Evolutionary conservation across 768 basidiomycete species (phyloP).

Genomic region (Auriscalpium vulgare): DNA sequence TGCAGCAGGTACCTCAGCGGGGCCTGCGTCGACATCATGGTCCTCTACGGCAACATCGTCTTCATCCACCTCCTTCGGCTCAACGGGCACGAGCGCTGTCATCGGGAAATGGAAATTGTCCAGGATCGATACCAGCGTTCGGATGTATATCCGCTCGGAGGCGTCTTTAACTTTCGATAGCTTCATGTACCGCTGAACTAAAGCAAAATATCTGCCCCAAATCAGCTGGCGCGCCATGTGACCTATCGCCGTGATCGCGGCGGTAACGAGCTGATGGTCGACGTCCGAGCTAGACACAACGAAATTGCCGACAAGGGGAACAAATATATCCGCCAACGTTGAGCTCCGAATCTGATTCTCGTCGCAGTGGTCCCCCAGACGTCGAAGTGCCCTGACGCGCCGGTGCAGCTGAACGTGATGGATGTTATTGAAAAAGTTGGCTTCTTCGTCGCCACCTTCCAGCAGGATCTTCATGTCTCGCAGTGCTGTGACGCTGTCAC

Average conservation of each 20-base stretch:
- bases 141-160: conserved; percentile 74
- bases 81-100: conserved; percentile 43
- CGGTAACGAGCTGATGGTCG: conserved; percentile 86
- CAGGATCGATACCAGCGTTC: conserved; percentile 74
- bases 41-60: conserved; percentile 22
- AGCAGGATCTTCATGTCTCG: conserved; percentile 78
- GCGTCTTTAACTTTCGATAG: conserved; percentile 58
- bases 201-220: conserved; percentile 78
- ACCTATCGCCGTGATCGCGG: conserved; percentile 77
- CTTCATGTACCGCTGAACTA: conserved; percentile 78
- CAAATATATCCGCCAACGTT: conserved; percentile 72
- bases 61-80: conserved; percentile 16
- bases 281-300: conserved; percentile 50
- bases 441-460: conserved; percentile 86
- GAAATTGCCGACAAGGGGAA: conserved; percentile 83
- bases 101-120: conserved; percentile 91
- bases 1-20: background rate
- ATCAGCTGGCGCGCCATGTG: conserved; percentile 65
- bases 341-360: conserved; percentile 57
- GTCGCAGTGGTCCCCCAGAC: conserved; percentile 73
- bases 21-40: conserved; percentile 21
- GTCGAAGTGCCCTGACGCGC: conserved; percentile 74
- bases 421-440: conserved; percentile 95
- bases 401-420: conserved; percentile 90
- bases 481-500: conserved; percentile 47